Evolutionary conservation across 2,329 filamentous ascomycete species (phyloP).

Genomic region (Hymenoscyphus albidus): DNA sequence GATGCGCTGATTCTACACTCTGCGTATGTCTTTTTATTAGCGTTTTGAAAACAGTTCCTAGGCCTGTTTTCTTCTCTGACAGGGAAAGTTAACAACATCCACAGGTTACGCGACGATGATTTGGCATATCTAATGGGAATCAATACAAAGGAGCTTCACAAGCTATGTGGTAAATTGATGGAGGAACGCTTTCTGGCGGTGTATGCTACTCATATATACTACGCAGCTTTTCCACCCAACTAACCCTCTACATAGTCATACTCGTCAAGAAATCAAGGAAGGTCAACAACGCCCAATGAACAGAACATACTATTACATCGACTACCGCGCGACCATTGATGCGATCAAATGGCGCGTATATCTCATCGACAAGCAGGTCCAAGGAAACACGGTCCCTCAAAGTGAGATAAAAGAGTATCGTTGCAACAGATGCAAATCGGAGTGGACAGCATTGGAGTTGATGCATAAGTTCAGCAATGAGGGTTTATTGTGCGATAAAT

Average conservation of each 20-base stretch:
- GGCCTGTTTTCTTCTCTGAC: background rate
- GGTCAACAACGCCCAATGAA: conserved; percentile 78
- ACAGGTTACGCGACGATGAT: conserved; percentile 77
- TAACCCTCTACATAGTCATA: conserved; percentile 48
- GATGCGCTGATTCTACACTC: conserved; percentile 75
- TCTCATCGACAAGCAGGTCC: conserved; percentile 82
- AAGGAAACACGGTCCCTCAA: conserved; percentile 74
- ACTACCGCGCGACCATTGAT: conserved; percentile 90
- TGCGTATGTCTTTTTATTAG: conserved; percentile 46
- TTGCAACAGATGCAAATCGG: conserved; percentile 74
- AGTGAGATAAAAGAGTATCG: conserved; percentile 89
- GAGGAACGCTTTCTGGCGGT: conserved; percentile 83
- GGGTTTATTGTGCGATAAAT: conserved; percentile 82
- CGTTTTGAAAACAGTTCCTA: conserved; percentile 9
- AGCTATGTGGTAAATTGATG: conserved; percentile 77
- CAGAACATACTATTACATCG: conserved; percentile 95
- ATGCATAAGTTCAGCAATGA: conserved; percentile 63
- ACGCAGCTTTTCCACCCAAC: background rate
- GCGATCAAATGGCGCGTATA: conserved; percentile 94
- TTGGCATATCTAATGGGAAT: conserved; percentile 82
- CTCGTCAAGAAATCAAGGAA: conserved; percentile 72
- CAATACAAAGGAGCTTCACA: conserved; percentile 88
- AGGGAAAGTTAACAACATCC: conserved; percentile 28
- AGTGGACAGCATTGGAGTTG: conserved; percentile 89
- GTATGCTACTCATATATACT: conserved; percentile 45